Base-by-base conservation (phyloP, 331 rosid genomes). In the Prunus yedoensis region DNA sequence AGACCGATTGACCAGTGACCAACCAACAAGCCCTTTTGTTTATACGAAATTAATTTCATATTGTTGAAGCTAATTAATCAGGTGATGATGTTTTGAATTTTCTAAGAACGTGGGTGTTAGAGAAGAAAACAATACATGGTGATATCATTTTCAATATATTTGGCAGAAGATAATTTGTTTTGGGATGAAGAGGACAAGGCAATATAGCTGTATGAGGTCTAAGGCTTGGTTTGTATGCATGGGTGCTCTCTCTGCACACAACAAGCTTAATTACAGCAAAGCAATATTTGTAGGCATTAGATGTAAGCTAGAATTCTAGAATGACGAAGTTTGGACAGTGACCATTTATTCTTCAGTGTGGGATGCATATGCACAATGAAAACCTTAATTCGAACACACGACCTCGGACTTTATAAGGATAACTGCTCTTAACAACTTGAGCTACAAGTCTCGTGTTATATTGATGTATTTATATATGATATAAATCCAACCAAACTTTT, bases 181-280 rank as follows among this genome's bases (percentile, higher is more conserved):
- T 75, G 73, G 79, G 12, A 11, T 41, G 63, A 59, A 83, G 49
- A 79, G 46, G 79, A 79, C 83, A 79, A 85, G 51, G 52, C 66
- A 73, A 72, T 53, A 77, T 79, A 70, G 83, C 83, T 85, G 86
- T 85, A 63, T 73, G 30, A 54, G 45, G 71, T 72, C 73, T 11
- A 71, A 73, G 59, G 79, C 72, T 77, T 56, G 53, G n/a, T 60
- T 51, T 46, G 76, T 58, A 70, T 77, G 77, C 76, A 73, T 51
- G 66, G 70, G 47, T 78, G 32, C 8, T 64, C 56, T 66, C 57
- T 12, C 41, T 74, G 17, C 46, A 47, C 51, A 50, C 66, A 86
- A 38, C 72, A 78, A 56, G 66, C 67, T 76, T 23, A 67, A 16
- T 58, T 59, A 46, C 77, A 59, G 77, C 49, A 45, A 56, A 68